These are phyloP conservation scores for Sclerotinia trifoliorum DNA, from an alignment of 2,329 filamentous ascomycete genomes.

Conservation along the genomic window DNA sequence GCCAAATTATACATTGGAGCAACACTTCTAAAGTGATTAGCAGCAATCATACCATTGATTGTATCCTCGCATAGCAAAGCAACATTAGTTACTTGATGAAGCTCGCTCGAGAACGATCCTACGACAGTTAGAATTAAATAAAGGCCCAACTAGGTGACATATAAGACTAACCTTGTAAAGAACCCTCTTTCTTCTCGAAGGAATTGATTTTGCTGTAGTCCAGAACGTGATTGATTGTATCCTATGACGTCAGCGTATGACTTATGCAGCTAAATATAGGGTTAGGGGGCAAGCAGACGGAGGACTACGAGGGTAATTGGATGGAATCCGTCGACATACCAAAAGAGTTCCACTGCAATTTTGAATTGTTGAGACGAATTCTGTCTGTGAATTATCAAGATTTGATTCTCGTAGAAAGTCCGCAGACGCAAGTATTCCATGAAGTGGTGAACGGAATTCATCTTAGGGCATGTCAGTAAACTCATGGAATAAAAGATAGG, in stretches of 20 bases:
- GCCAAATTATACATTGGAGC: conserved; percentile 5
- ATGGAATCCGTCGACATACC: conserved; percentile 16
- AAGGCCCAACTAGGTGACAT: neutral
- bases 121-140: neutral
- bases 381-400: conserved; percentile 20
- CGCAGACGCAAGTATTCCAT: conserved; percentile 54
- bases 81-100: conserved; percentile 34
- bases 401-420: conserved; percentile 37
- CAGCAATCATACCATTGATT: conserved; percentile 37
- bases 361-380: conserved; percentile 43
- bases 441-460: conserved; percentile 57
- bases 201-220: conserved; percentile 56
- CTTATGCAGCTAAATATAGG: neutral
- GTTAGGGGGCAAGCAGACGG: too few species aligned
- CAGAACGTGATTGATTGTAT: conserved; percentile 54
- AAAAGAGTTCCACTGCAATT: conserved; percentile 52
- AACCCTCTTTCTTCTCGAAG: conserved; percentile 31
- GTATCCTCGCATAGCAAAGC: conserved; percentile 37
- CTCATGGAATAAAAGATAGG: too few species aligned
- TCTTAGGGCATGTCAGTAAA: neutral
- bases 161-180: conserved; percentile 26
- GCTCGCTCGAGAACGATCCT: conserved; percentile 35
- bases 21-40: conserved; percentile 21
- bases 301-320: neutral
- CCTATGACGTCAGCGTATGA: conserved; percentile 29